Conservation (phyloP, 345 rosid genomes). For the Citrus australasica region DNA sequence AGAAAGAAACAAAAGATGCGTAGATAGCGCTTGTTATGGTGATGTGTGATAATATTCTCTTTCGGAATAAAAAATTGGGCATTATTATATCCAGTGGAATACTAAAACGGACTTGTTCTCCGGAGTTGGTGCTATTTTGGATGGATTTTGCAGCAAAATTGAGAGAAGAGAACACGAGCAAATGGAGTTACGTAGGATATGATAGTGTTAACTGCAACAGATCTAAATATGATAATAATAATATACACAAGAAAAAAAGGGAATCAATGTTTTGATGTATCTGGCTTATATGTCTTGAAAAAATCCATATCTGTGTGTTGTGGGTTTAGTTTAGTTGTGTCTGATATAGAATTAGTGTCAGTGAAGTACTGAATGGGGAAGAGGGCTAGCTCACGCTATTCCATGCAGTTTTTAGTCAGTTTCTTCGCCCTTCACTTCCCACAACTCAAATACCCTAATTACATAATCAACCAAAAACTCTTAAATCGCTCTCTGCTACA, state of each 20-base stretch:
- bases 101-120: conserved; percentile 57
- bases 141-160: conserved; percentile 37
- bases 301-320: conserved; percentile 22
- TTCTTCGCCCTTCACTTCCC: conserved; percentile 10
- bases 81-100: conserved; percentile 23
- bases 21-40: conserved; percentile 34
- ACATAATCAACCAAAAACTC: neutral
- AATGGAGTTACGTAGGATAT: conserved; percentile 40
- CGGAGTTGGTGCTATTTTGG: conserved; percentile 64
- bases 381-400: conserved; percentile 36
- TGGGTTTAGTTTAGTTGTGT: conserved; percentile 33
- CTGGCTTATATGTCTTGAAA: conserved; percentile 38
- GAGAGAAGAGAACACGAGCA: conserved; percentile 36
- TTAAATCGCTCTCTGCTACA: neutral
- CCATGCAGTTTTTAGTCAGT: conserved; percentile 30
- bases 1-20: conserved; percentile 45
- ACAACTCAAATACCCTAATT: conserved; percentile 1
- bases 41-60: conserved; percentile 55
- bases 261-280: conserved; percentile 66
- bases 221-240: conserved; percentile 34
- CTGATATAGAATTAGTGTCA: conserved; percentile 55
- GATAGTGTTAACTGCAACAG: conserved; percentile 14
- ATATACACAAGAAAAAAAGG: conserved; percentile 50
- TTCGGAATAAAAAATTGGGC: conserved; percentile 13
- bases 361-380: conserved; percentile 48